A percentile compares a stretch with the other conserved stretches of the same genome.
phyloP scores from a whole-genome alignment of 768 basidiomycete species.

The Boletus tomentosulus region DNA sequence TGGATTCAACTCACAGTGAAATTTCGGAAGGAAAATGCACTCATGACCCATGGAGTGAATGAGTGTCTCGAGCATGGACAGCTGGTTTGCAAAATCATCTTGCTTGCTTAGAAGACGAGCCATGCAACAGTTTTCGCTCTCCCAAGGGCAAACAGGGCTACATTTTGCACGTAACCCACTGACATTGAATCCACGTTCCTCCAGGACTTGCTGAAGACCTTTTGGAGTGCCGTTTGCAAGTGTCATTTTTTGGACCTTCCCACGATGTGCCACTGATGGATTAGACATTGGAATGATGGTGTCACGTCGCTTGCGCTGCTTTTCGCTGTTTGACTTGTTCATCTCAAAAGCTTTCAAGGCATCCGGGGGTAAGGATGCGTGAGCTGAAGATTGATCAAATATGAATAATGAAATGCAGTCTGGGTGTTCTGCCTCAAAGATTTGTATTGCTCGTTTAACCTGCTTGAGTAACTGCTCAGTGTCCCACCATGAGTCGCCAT shows the following conservation, averaged over 20 bases:
- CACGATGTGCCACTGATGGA: not conserved
- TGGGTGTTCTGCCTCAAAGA: slow-evolving; percentile 23
- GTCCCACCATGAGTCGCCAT: too few relatives aligned
- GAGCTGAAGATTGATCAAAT: slow-evolving; percentile 27
- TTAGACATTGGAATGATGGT: slow-evolving; percentile 21
- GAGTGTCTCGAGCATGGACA: not conserved
- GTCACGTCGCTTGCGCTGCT: slow-evolving; percentile 14
- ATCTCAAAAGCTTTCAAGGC: slow-evolving; percentile 26
- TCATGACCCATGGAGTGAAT: not conserved
- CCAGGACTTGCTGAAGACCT: slow-evolving; percentile 8
- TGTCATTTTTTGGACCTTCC: slow-evolving; percentile 35
- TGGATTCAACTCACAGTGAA: not conserved
- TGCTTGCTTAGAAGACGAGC: too few relatives aligned
- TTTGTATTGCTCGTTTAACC: slow-evolving; percentile 11
- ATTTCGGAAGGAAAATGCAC: not conserved
- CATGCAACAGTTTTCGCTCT: too few relatives aligned
- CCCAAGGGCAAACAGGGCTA: too few relatives aligned
- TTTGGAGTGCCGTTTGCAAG: slow-evolving; percentile 23
- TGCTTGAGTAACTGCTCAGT: slow-evolving; percentile 5
- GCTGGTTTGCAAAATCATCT: too few relatives aligned
- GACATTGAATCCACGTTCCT: slow-evolving; percentile 22
- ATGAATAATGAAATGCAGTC: slow-evolving; percentile 13
- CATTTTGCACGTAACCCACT: too few relatives aligned
- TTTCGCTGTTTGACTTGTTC: slow-evolving; percentile 23
- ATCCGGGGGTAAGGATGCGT: slow-evolving; percentile 22